Base-by-base conservation (phyloP, 2,329 filamentous ascomycete genomes). In the Botrytis paeoniae region DNA sequence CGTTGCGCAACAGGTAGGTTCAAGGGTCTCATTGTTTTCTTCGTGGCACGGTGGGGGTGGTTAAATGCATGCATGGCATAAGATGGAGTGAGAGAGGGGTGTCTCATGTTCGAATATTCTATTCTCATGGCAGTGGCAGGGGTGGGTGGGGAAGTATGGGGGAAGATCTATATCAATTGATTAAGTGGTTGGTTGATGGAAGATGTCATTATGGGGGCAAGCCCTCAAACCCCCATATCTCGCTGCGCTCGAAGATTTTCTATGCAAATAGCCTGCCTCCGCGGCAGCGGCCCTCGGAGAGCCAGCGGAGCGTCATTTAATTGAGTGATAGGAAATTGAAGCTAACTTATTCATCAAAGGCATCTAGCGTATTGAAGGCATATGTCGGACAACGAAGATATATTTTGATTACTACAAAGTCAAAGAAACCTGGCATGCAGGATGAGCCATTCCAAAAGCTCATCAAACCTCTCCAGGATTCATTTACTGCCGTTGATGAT, bases 361-460 rank as follows among this genome's bases (percentile, higher is more conserved):
- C 89, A 61, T 81, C 83, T 69, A 84, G 86, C 77, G 87, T 90
- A 25, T 79, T 86, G 65, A 83, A 86, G 75, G 88, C 94, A 59
- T 98, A 98, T 84, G 86, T 90, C 73, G 93, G 93, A 75, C 93
- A 98, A 85, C 91, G 95, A 78, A 93, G 91, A 77, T 97, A 97
- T 82, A 87, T 99, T 73, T 88, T 97, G 76, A 91, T 98, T 78
- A 89, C 94, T 1, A 95, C 93, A 70, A 96, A 95, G 85, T 92
- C 96, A 35, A 97, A 94, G 87, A 97, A 97, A 84, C 96, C 95
- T 35, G 92, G 96, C 76, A 86, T 92, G 76, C 82, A 82, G 20
- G 85, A 85, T 59, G 79, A 86, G 48, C 88, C 91, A 5, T 93
- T 91, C 80, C 90, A 93, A 81, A 91, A 93, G 75, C 88, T 98